A percentile compares a stretch with the other conserved stretches of the same genome.
phyloP scores from a whole-genome alignment of 2,329 filamentous ascomycete species.

The Purpureocillium takamizusanense region DNA sequence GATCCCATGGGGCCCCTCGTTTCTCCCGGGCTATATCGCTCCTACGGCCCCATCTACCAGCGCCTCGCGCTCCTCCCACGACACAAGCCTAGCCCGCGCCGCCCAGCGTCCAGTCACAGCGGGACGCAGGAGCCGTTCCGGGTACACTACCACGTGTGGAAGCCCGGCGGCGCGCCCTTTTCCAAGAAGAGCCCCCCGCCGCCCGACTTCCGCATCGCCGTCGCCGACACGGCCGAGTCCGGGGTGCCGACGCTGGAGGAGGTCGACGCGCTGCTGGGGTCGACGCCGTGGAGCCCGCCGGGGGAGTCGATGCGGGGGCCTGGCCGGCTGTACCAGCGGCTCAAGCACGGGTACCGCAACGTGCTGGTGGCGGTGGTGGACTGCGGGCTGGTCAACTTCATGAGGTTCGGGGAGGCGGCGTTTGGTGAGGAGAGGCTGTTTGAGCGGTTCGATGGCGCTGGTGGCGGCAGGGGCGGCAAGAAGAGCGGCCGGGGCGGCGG shows the following conservation, averaged over 20 bases:
- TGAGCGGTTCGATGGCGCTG: constrained; percentile 40
- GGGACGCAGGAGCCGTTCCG: constrained; percentile 49
- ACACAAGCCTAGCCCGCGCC: constrained; percentile 44
- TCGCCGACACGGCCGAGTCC: constrained; percentile 67
- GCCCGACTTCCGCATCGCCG: constrained; percentile 78
- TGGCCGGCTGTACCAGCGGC: constrained; percentile 58
- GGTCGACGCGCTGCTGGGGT: constrained; percentile 61
- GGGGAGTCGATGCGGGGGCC: constrained; percentile 23
- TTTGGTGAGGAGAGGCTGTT: constrained; percentile 71
- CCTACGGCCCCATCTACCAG: constrained; percentile 63
- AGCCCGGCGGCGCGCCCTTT: constrained; percentile 51
- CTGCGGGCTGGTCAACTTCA: constrained; percentile 79
- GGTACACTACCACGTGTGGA: constrained; percentile 77
- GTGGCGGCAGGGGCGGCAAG: constrained; percentile 28
- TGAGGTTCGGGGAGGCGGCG: constrained; percentile 69
- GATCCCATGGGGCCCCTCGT: constrained; percentile 47
- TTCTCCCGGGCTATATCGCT: constrained; percentile 54
- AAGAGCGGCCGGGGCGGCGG: constrained; percentile 33
- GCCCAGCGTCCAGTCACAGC: constrained; percentile 11
- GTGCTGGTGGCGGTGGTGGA: constrained; percentile 85
- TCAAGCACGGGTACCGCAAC: constrained; percentile 79
- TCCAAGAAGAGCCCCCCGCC: constrained; percentile 69
- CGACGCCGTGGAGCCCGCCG: constrained; percentile 61
- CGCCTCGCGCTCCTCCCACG: constrained; percentile 65
- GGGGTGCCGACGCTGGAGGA: constrained; percentile 65